Evolutionary conservation across 371 early-diverging fungal genomes (phyloP).

Genomic region (Mortierella sp.): DNA sequence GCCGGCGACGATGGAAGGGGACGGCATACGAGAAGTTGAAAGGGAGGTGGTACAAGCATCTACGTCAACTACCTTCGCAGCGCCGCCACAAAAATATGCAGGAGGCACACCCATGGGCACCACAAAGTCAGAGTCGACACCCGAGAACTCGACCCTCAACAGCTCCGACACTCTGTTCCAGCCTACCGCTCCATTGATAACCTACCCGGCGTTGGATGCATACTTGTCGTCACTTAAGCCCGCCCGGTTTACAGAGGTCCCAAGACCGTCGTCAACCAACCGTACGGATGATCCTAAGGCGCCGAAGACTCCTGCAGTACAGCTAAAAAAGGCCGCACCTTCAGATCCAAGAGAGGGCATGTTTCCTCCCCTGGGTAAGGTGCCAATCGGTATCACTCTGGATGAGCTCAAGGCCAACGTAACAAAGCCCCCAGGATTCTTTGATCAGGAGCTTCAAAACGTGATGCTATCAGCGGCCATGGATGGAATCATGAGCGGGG

Average conservation of each 20-base stretch:
- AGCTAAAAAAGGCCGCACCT: conserved; percentile 18
- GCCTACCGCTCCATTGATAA: conserved; percentile 33
- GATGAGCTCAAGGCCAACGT: conserved; percentile 54
- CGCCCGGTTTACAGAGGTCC: conserved; percentile 21
- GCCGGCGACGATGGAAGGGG: neutral
- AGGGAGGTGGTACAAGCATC: neutral
- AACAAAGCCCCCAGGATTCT: conserved; percentile 43
- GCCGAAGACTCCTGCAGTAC: neutral
- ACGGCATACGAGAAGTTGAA: neutral
- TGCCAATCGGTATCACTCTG: conserved; percentile 45
- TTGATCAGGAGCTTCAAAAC: conserved; percentile 55
- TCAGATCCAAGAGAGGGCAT: conserved; percentile 38
- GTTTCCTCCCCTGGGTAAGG: conserved; percentile 51
- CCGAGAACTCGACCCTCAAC: conserved; percentile 30
- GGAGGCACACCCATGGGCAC: conserved; percentile 48
- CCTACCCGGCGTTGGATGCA: conserved; percentile 45
- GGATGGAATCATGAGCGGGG: conserved; percentile 54
- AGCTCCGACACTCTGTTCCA: conserved; percentile 44
- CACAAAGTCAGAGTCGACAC: conserved; percentile 14
- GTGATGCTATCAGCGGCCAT: conserved; percentile 38
- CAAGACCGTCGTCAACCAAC: neutral
- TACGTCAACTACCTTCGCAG: too few species aligned
- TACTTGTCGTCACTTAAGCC: conserved; percentile 45
- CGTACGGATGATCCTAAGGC: neutral
- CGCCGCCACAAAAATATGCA: conserved; percentile 28